Percentiles rank a stretch among this genome's conserved stretches.
These are phyloP conservation scores for Fomitopsis pulvina DNA, from an alignment of 768 basidiomycete genomes.

Conservation along the genomic window DNA sequence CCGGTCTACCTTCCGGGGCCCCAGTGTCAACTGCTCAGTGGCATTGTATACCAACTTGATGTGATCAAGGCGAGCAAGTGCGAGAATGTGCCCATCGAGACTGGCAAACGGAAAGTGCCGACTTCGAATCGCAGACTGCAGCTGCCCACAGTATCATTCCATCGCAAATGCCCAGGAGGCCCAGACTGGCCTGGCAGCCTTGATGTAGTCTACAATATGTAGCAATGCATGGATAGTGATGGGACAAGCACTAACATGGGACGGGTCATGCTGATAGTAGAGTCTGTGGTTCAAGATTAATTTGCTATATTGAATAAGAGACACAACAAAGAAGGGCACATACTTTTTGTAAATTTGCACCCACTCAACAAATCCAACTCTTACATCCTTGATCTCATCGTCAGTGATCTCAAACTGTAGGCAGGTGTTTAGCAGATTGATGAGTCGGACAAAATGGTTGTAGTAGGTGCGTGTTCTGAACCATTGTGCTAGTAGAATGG, in stretches of 20 bases:
- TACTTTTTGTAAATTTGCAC: slow-evolving; percentile 34
- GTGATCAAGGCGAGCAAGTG: slow-evolving; percentile 6
- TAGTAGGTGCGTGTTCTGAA: slow-evolving; percentile 31
- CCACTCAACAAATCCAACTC: slow-evolving; percentile 29
- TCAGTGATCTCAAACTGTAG: slow-evolving; percentile 30
- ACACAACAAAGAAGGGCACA: slow-evolving; percentile 1
- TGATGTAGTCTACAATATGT: slow-evolving; percentile 24
- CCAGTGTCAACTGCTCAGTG: neutral
- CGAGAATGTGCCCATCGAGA: slow-evolving; percentile 11
- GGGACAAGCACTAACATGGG: slow-evolving; percentile 22
- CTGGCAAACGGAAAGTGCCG: slow-evolving; percentile 15
- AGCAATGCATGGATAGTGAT: slow-evolving; percentile 28
- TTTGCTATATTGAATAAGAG: neutral
- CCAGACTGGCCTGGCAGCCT: slow-evolving; percentile 18
- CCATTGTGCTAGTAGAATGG: slow-evolving; percentile 27
- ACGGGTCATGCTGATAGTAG: slow-evolving; percentile 23
- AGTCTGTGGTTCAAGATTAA: too few relatives aligned
- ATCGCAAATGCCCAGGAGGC: slow-evolving; percentile 25
- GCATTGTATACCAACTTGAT: slow-evolving; percentile 11
- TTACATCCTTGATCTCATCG: slow-evolving; percentile 21
- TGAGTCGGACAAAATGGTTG: slow-evolving; percentile 35
- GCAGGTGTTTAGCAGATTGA: slow-evolving; percentile 29
- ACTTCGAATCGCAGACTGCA: slow-evolving; percentile 17
- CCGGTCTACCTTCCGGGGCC: neutral
- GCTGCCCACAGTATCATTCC: slow-evolving; percentile 21